These are phyloP conservation scores for Aspergillus fischeri DNA, from an alignment of 2,329 filamentous ascomycete species.

Conservation along the genomic window DNA sequence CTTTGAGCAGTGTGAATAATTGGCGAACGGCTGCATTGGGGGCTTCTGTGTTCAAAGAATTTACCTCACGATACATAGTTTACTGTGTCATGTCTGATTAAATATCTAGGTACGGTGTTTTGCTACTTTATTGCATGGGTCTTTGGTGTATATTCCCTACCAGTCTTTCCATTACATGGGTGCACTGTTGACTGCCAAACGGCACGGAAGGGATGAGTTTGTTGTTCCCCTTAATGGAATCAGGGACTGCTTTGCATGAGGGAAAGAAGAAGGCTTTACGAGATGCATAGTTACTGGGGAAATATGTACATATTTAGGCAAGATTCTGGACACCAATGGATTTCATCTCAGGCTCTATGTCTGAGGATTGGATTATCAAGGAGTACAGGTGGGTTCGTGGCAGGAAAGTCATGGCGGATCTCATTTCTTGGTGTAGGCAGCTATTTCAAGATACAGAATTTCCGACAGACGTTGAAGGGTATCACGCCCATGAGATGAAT, in stretches of 20 bases:
- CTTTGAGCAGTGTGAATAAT: slow-evolving; percentile 14
- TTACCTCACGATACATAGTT: not conserved
- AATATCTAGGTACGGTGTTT: not conserved
- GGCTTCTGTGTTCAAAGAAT: slow-evolving; percentile 3
- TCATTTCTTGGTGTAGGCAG: not conserved
- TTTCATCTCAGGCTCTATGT: not conserved
- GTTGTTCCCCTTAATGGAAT: not conserved
- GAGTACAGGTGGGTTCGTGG: not conserved
- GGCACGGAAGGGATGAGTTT: not conserved
- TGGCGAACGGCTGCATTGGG: slow-evolving; percentile 7
- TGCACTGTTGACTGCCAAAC: not conserved
- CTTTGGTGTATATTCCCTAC: not conserved
- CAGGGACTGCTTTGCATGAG: not conserved
- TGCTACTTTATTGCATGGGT: not conserved
- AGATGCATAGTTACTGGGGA: not conserved
- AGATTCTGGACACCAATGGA: not conserved
- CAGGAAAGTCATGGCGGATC: not conserved
- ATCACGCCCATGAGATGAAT: not conserved
- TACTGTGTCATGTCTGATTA: not conserved
- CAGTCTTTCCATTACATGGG: not conserved
- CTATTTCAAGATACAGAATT: not conserved
- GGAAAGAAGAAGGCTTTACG: not conserved
- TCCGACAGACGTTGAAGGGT: not conserved
- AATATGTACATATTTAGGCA: not conserved
- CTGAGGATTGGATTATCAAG: not conserved